A percentile compares a stretch with the other conserved stretches of the same genome.
Evolutionary conservation across 352 stramenopile species (phyloP).

Genomic region (Phytophthora chlamydospora): DNA sequence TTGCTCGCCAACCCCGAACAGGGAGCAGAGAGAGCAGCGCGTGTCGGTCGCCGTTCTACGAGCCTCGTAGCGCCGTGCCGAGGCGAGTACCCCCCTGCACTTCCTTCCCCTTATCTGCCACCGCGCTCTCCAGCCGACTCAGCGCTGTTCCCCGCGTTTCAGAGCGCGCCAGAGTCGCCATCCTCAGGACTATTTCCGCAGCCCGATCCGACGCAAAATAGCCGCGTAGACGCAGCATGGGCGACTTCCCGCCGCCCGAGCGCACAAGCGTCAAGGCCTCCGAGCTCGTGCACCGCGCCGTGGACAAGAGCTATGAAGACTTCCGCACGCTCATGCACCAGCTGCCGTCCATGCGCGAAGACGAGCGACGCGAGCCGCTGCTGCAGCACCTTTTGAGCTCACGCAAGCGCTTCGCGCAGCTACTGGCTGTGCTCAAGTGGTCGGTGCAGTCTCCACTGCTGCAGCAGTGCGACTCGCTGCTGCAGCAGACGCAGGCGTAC

Average conservation of each 20-base stretch:
- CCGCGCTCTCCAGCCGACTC: no score
- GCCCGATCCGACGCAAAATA: conserved; percentile 28
- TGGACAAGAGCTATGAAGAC: conserved; percentile 87
- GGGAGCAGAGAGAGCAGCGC: conserved; percentile 25
- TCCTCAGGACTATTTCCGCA: conserved; percentile 27
- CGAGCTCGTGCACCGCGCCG: conserved; percentile 77
- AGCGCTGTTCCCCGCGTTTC: neutral
- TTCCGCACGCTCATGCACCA: conserved; percentile 77
- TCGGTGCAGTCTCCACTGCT: conserved; percentile 84
- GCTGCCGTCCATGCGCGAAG: conserved; percentile 68
- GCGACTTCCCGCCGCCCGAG: conserved; percentile 70
- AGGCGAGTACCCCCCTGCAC: conserved; percentile 9
- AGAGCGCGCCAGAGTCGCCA: conserved; percentile 18
- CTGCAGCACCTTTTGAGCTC: conserved; percentile 65
- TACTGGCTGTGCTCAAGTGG: conserved; percentile 84
- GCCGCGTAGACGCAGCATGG: conserved; percentile 43
- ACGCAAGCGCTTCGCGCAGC: conserved; percentile 76
- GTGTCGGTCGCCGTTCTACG: conserved; percentile 15
- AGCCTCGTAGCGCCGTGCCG: conserved; percentile 13
- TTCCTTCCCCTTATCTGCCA: no score
- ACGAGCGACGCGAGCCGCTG: conserved; percentile 76
- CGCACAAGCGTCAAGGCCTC: conserved; percentile 71
- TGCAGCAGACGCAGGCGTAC: conserved; percentile 64
- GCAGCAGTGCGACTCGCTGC: conserved; percentile 70
- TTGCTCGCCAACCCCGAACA: conserved; percentile 33